These are phyloP conservation scores for Tulasnella calospora DNA, from an alignment of 768 basidiomycete species.

Conservation along the genomic window DNA sequence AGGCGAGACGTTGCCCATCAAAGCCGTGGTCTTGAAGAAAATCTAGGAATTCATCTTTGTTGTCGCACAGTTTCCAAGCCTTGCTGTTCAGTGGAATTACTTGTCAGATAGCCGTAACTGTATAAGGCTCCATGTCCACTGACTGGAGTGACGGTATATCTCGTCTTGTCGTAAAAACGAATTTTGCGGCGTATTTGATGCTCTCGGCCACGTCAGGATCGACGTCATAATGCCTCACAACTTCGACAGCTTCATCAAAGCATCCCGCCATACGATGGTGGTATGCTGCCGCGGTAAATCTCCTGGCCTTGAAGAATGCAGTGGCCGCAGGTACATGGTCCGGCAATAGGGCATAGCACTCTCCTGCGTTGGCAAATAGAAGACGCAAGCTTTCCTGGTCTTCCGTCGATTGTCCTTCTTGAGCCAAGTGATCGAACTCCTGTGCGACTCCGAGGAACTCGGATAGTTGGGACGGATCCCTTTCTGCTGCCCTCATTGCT, in stretches of 20 bases:
- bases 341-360: background rate
- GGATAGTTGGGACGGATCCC: background rate
- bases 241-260: constrained; percentile 19
- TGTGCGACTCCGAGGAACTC: background rate
- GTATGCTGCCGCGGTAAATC: constrained; percentile 12
- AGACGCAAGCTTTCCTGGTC: background rate
- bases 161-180: constrained; percentile 45
- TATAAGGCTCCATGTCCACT: no score
- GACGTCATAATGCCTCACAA: constrained; percentile 36
- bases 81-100: constrained; percentile 38
- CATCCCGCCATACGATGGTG: constrained; percentile 15
- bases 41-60: constrained; percentile 49
- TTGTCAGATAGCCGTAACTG: constrained; percentile 36
- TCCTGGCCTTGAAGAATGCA: background rate
- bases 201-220: constrained; percentile 33
- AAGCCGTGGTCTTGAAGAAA: constrained; percentile 54
- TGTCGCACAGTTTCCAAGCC: constrained; percentile 46
- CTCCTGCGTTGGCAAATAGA: background rate
- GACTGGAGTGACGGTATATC: background rate
- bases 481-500: background rate
- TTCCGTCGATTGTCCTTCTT: background rate
- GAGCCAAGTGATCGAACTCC: background rate
- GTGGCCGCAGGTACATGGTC: background rate
- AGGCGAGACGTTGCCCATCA: constrained; percentile 44
- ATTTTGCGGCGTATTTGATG: constrained; percentile 45